Evolutionary conservation across 345 rosid genomes (phyloP).

Genomic region (Turnera subulata): DNA sequence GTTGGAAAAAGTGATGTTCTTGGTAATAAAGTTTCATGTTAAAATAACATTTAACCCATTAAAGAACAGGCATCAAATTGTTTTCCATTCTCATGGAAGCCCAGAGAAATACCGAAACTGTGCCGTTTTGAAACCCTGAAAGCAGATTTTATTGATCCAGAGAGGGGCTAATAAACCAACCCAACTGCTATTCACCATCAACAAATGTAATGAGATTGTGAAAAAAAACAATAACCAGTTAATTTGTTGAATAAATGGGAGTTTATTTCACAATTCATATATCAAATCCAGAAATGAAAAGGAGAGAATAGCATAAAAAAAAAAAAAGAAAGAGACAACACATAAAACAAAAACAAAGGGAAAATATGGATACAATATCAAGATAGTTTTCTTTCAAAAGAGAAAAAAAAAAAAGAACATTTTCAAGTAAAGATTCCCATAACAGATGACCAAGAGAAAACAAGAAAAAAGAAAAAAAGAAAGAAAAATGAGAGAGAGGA

Average conservation of each 20-base stretch:
- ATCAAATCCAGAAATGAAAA: background rate
- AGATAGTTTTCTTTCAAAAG: background rate
- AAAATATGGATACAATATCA: background rate
- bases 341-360: background rate
- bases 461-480: background rate
- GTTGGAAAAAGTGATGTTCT: background rate
- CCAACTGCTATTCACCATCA: background rate
- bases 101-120: background rate
- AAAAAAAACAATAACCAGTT: too few relatives aligned
- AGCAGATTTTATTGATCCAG: background rate
- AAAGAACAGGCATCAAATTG: background rate
- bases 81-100: too few relatives aligned
- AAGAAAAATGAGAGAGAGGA: background rate
- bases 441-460: conserved; percentile 5
- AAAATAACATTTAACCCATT: background rate
- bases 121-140: background rate
- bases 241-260: background rate
- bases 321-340: background rate
- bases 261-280: background rate
- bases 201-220: too few relatives aligned
- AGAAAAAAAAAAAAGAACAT: background rate
- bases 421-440: background rate
- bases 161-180: background rate
- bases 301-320: too few relatives aligned
- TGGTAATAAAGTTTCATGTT: background rate